A percentile compares a stretch with the other conserved stretches of the same genome.
These are phyloP conservation scores for Pistacia vera DNA, from an alignment of 345 rosid genomes.

Conservation along the genomic window DNA sequence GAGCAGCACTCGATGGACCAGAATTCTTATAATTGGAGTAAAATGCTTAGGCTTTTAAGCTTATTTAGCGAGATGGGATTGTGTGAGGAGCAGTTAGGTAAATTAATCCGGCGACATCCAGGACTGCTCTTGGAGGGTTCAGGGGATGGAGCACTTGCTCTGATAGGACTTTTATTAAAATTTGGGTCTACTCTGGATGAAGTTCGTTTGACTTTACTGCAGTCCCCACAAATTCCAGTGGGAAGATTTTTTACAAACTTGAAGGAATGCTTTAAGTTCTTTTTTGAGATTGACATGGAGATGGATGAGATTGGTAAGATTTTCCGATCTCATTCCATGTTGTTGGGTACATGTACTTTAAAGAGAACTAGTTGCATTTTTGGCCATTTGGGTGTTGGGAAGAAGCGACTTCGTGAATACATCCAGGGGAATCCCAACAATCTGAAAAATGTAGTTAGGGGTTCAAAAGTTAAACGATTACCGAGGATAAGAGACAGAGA, in stretches of 20 bases:
- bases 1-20: constrained; percentile 42
- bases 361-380: constrained; percentile 58
- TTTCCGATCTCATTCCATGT: constrained; percentile 39
- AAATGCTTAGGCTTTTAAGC: constrained; percentile 43
- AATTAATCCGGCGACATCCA: constrained; percentile 55
- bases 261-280: constrained; percentile 45
- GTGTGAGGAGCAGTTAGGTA: constrained; percentile 41
- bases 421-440: constrained; percentile 61
- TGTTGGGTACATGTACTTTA: constrained; percentile 55
- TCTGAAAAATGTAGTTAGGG: constrained; percentile 51
- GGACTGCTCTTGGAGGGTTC: constrained; percentile 60
- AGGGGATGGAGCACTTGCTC: constrained; percentile 39
- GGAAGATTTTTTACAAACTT: constrained; percentile 54
- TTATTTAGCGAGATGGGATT: constrained; percentile 41
- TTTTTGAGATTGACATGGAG: constrained; percentile 63
- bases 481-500: constrained; percentile 29
- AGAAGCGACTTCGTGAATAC: constrained; percentile 45
- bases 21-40: constrained; percentile 58
- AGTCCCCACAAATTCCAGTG: constrained; percentile 52
- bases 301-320: constrained; percentile 48
- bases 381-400: constrained; percentile 48
- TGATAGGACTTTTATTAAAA: constrained; percentile 56
- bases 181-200: constrained; percentile 51
- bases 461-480: constrained; percentile 40
- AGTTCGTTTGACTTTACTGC: constrained; percentile 47